Evolutionary conservation across 2,329 filamentous ascomycete genomes (phyloP), one percentile per base, ranked within the genome.

Genomic region (Raffaelea arxii): DNA sequence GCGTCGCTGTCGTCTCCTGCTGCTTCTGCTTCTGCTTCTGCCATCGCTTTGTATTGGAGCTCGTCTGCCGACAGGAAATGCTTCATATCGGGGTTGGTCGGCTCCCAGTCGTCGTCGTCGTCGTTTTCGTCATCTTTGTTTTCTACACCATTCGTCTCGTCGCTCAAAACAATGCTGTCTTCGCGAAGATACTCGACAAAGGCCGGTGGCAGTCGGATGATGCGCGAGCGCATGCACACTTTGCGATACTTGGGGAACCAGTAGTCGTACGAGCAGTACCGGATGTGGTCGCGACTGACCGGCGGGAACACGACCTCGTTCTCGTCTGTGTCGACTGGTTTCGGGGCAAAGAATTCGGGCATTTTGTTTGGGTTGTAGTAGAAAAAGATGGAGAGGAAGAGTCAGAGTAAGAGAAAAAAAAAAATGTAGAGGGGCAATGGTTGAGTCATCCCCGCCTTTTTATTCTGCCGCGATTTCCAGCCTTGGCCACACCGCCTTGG

Each of bases 201-300:
- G 4, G 80, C 72, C 4, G 74, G 63, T 0, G 84, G 77, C 6
- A 98, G 74, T 2, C 86, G 82, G 44, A 98, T 83, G 36, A 94
- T 80, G 25, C 86, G 80, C 3, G 91, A 89, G 68, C 91, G 92
- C 38, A 94, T 85, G 27, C 88, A 89, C 41, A 86, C 75, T 7
- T 78, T 71, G 49, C 86, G 83, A 62, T 68, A 87, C 74, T 77
- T 82, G 41, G 85, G 80, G 58, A 95, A 87, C 92, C 92, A 98
- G 50, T 75, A 78, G 62, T 95, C 86, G 64, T 94, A 96, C 37
- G 92, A 94, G 67, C 91, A 98, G 65, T 96, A 85, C 46, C 95
- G 70, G 51, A 98, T 94, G 59, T 98, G 91, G 41, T 84, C 78
- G 60, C 82, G 85, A 25, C 82, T 88, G 48, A 95, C 77, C 1